A percentile compares a stretch with the other conserved stretches of the same genome.
phyloP scores from a whole-genome alignment of 495 filamentous ascomycete species.

The Penicillium bovifimosum region DNA sequence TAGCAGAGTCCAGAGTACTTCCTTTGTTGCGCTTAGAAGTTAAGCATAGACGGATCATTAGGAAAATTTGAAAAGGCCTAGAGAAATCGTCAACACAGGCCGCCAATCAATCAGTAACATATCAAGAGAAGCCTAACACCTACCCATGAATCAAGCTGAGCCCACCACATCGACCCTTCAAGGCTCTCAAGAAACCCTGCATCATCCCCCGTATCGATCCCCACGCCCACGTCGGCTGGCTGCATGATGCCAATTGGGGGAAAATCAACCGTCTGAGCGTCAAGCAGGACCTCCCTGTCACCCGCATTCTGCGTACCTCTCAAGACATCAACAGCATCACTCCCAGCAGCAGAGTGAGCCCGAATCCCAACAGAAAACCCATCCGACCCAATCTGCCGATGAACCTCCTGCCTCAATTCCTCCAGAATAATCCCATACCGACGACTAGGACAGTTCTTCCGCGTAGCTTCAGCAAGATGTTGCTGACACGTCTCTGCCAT shows the following conservation, averaged over 20 bases:
- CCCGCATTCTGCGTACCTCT: not conserved
- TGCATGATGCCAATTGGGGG: not conserved
- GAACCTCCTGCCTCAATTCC: conserved; percentile 41
- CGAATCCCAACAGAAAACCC: conserved; percentile 4
- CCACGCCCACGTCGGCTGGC: not conserved
- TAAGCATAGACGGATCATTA: conserved; percentile 19
- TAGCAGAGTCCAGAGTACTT: not conserved
- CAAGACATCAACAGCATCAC: conserved; percentile 2
- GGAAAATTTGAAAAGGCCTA: conserved; percentile 26
- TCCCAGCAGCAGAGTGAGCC: not conserved
- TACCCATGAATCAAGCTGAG: conserved; percentile 35
- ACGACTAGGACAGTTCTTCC: conserved; percentile 46
- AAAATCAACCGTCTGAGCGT: conserved; percentile 10
- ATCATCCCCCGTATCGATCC: not conserved
- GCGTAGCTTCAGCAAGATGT: conserved; percentile 45
- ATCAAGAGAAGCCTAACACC: not conserved
- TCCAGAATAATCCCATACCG: conserved; percentile 49
- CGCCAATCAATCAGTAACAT: not conserved
- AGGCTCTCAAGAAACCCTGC: conserved; percentile 25
- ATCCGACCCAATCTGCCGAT: conserved; percentile 30
- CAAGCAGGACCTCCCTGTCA: conserved; percentile 9
- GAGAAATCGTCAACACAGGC: not conserved
- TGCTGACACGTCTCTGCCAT: conserved; percentile 44
- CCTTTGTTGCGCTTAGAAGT: not conserved
- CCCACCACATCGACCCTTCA: conserved; percentile 32